These are phyloP conservation scores for Aureobasidium sp. DNA, from an alignment of 2,329 filamentous ascomycete species.

Conservation along the genomic window DNA sequence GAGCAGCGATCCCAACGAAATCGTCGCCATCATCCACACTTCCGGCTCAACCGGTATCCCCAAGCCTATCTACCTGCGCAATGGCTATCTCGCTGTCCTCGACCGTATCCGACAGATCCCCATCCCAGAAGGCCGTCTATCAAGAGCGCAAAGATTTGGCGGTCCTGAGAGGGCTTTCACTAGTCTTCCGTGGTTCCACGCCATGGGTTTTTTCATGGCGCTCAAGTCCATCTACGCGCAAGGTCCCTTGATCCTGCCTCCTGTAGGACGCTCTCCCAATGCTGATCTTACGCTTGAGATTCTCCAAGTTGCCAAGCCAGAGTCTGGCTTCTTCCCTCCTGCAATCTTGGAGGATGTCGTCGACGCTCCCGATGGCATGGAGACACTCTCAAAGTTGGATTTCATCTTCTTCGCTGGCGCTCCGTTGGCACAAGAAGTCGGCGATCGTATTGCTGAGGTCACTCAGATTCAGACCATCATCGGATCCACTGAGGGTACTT, in stretches of 20 bases:
- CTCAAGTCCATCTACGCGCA: slow-evolving; percentile 15
- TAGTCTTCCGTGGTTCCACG: slow-evolving; percentile 18
- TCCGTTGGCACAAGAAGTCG: slow-evolving; percentile 16
- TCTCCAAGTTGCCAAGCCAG: slow-evolving; percentile 18
- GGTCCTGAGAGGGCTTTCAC: slow-evolving; percentile 22
- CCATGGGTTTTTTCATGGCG: slow-evolving; percentile 19
- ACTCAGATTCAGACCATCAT: slow-evolving; percentile 15
- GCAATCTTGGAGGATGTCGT: slow-evolving; percentile 18
- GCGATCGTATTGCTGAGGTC: slow-evolving; percentile 14
- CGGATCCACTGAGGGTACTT: slow-evolving; percentile 17
- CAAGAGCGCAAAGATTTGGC: slow-evolving; percentile 17
- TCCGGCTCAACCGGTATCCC: slow-evolving; percentile 39
- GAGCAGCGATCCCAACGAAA: slow-evolving; percentile 29
- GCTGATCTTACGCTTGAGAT: slow-evolving; percentile 20
- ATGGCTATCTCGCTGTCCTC: slow-evolving; percentile 31
- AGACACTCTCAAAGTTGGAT: slow-evolving; percentile 12
- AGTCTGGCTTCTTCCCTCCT: slow-evolving; percentile 17
- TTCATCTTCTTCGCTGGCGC: slow-evolving; percentile 18
- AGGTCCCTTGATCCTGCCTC: slow-evolving; percentile 15
- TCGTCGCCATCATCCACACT: slow-evolving; percentile 36
- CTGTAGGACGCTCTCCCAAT: slow-evolving; percentile 3
- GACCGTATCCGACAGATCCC: slow-evolving; percentile 34
- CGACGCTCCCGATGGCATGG: slow-evolving; percentile 14
- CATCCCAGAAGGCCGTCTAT: slow-evolving; percentile 26
- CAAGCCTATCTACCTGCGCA: slow-evolving; percentile 35